Conservation (phyloP, 1,284 basidiomycete species). For the Boletus sp. region DNA sequence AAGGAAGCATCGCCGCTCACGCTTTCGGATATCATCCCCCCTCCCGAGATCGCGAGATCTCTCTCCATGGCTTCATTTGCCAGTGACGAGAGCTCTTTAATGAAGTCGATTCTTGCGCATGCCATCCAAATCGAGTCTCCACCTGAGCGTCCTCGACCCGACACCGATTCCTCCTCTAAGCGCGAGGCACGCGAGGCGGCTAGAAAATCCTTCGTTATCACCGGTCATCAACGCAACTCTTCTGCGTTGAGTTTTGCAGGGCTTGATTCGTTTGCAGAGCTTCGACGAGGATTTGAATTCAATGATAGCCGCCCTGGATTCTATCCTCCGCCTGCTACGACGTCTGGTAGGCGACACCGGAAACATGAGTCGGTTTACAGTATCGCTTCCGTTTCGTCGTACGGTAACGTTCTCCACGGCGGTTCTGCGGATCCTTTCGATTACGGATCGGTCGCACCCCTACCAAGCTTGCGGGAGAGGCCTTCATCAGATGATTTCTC, state of each 20-base stretch:
- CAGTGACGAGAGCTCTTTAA: slow-evolving; percentile 52
- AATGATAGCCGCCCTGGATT: slow-evolving; percentile 56
- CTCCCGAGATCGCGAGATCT: slow-evolving; percentile 46
- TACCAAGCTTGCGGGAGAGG: slow-evolving; percentile 48
- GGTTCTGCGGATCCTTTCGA: slow-evolving; percentile 73
- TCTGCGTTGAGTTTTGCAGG: slow-evolving; percentile 65
- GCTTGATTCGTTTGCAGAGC: slow-evolving; percentile 69
- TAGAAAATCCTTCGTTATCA: slow-evolving; percentile 13
- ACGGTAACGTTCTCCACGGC: slow-evolving; percentile 62
- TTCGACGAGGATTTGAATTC: slow-evolving; percentile 71
- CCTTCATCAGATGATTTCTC: slow-evolving; percentile 55
- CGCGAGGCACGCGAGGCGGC: slow-evolving; percentile 24
- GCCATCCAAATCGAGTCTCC: slow-evolving; percentile 36
- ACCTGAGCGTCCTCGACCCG: slow-evolving; percentile 36
- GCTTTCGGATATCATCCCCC: slow-evolving; percentile 71
- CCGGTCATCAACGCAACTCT: slow-evolving; percentile 43
- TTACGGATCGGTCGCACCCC: slow-evolving; percentile 40
- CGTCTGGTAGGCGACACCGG: slow-evolving; percentile 37
- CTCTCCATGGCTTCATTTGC: slow-evolving; percentile 44
- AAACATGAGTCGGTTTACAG: slow-evolving; percentile 66
- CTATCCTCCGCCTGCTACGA: slow-evolving; percentile 50
- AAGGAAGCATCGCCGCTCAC: slow-evolving; percentile 38
- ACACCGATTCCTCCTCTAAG: slow-evolving; percentile 46
- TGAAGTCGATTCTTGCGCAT: slow-evolving; percentile 57
- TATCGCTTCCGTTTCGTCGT: slow-evolving; percentile 79